phyloP scores from a whole-genome alignment of 768 basidiomycete species.

The Cystobasidium tubakii region DNA sequence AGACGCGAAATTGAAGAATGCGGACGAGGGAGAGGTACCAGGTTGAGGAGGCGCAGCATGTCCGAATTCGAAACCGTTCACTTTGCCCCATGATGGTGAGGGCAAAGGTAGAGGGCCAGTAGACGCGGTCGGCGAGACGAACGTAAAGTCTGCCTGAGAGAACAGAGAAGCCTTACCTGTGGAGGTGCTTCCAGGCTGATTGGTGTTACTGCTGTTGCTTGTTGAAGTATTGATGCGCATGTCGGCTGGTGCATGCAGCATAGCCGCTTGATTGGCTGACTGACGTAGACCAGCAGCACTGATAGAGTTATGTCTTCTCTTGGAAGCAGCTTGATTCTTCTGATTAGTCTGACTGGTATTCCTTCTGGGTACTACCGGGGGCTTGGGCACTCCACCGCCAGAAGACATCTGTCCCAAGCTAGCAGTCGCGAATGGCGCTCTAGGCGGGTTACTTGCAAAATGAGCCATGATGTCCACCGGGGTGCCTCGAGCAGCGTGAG shows the following conservation, averaged over 20 bases:
- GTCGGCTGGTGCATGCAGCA: not conserved
- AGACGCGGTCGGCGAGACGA: conserved; percentile 17
- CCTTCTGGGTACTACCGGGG: not conserved
- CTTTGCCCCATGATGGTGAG: conserved; percentile 10
- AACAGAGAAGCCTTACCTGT: not conserved
- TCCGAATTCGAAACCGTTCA: conserved; percentile 8
- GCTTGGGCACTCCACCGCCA: not conserved
- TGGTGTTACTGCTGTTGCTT: not conserved
- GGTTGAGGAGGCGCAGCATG: not conserved
- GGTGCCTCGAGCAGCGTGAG: not conserved
- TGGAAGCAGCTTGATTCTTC: not conserved
- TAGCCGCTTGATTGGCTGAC: not conserved
- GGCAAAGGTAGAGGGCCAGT: not conserved
- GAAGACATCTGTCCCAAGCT: not conserved
- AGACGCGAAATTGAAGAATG: conserved; percentile 14
- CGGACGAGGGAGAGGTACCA: conserved; percentile 16
- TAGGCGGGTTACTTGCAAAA: not conserved
- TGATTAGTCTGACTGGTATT: not conserved
- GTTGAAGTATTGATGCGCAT: not conserved
- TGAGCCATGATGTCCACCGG: not conserved
- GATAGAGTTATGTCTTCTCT: conserved; percentile 28
- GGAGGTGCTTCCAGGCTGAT: not conserved
- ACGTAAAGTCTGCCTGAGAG: conserved; percentile 24
- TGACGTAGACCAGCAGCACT: conserved; percentile 15
- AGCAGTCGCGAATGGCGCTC: not conserved